A percentile compares a stretch with the other conserved stretches of the same genome.
Evolutionary conservation across 192 early-diverging fungal species (phyloP).

Genomic region (Cladochytrium replicatum): DNA sequence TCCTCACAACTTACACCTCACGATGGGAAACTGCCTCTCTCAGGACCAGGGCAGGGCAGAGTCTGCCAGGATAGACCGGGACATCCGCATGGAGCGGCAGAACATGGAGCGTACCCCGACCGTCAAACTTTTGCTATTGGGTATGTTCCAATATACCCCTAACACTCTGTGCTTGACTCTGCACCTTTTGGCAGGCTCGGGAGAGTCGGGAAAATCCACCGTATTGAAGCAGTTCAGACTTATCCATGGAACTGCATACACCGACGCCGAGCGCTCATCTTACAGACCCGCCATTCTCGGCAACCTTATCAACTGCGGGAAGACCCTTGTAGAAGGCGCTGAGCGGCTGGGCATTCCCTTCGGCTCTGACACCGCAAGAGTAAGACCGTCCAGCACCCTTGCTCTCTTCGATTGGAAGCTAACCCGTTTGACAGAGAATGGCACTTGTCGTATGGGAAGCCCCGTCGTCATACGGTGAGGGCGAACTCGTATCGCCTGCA

Average conservation of each 20-base stretch:
- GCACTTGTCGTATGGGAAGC: slow-evolving; percentile 5
- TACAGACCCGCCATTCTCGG: slow-evolving; percentile 23
- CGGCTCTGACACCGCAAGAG: background rate
- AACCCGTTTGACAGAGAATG: too few species aligned
- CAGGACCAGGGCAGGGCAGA: too few species aligned
- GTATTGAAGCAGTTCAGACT: slow-evolving; percentile 35
- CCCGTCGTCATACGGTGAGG: slow-evolving; percentile 20
- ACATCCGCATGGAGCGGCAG: too few species aligned
- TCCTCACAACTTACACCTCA: too few species aligned
- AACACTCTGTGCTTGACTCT: too few species aligned
- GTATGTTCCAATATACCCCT: too few species aligned
- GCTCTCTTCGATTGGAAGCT: too few species aligned
- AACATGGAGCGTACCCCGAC: too few species aligned
- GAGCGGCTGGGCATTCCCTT: background rate
- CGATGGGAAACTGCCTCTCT: too few species aligned
- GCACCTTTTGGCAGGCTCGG: slow-evolving; percentile 23
- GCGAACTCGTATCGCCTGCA: slow-evolving; percentile 17
- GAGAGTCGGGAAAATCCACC: slow-evolving; percentile 40
- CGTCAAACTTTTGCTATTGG: too few species aligned
- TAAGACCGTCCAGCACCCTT: background rate
- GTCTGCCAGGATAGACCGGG: too few species aligned
- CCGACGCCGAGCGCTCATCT: slow-evolving; percentile 22
- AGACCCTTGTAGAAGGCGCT: slow-evolving; percentile 20
- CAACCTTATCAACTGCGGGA: slow-evolving; percentile 24
- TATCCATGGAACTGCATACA: slow-evolving; percentile 26